Evolutionary conservation across 768 basidiomycete species (phyloP), one percentile per base, ranked within the genome.

Genomic region (Suillus plorans): DNA sequence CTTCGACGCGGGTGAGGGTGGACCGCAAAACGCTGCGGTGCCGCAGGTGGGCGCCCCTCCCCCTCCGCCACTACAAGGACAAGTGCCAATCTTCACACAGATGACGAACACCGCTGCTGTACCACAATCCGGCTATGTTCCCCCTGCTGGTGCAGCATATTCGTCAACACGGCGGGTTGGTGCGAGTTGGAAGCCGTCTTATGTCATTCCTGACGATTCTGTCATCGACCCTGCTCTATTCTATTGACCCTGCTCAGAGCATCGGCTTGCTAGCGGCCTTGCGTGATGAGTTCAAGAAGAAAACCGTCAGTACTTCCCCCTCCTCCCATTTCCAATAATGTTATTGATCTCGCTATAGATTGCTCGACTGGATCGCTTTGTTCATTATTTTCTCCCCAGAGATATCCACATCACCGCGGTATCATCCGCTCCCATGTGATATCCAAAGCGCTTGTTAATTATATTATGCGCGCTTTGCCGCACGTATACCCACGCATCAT

Each of bases 101-200:
- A 70, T 72, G 73, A 71, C 72, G 7, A 71, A 72, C 44, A 52
- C 69, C 3, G 42, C 69, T 10, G 57, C 55, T 22, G 52, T 65
- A 7, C 63, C 67, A 9, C 50, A 66, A 22, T 28, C 61, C 25
- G 66, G 63, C 8, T 89, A 88, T 67, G 73, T 79, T 0, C 87
- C 88, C 6, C 86, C 88, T 16, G 65, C 85, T 14, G 88, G 86
- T 58, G 87, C 87, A 25, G 71, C 75, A 4, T 69, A 82, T 63
- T 80, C 82, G 1, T 80, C 82, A 10, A 81, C 76, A 31, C 82
- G 87, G 49, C 84, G 88, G 5, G 87, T 85, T 45, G 87, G 72
- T 10, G 86, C 76, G 3, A 84, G 75, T 61, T 89, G 86, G 85
- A 79, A 73, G 50, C 66, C 67, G 20, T 49, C 71, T n/a, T 67